A percentile compares a stretch with the other conserved stretches of the same genome.
Evolutionary conservation across 2,329 filamentous ascomycete species (phyloP).

Genomic region (Phialophora tarda): DNA sequence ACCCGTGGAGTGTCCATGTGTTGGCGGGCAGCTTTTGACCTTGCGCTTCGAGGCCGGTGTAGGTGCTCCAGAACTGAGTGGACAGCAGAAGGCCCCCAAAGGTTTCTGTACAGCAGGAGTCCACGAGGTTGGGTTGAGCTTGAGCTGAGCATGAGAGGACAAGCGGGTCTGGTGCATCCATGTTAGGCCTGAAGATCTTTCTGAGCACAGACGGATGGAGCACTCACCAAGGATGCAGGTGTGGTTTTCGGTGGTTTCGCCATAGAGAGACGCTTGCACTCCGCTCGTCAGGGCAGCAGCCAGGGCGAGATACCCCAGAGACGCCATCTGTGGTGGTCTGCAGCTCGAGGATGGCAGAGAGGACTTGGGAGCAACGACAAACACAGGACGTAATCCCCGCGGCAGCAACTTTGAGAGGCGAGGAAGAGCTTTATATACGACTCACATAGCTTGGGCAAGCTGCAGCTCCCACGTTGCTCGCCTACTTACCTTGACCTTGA

Average conservation of each 20-base stretch:
- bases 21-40: conserved; percentile 63
- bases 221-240: conserved; percentile 58
- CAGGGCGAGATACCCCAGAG: conserved; percentile 18
- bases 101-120: conserved; percentile 70
- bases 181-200: neutral
- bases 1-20: conserved; percentile 16
- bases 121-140: conserved; percentile 55
- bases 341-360: neutral
- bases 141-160: conserved; percentile 57
- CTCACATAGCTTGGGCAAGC: conserved; percentile 13
- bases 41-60: conserved; percentile 63
- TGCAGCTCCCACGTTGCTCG: conserved; percentile 10
- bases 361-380: neutral
- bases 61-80: conserved; percentile 70
- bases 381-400: neutral
- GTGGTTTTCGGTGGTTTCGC: conserved; percentile 60
- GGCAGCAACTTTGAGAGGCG: conserved; percentile 1
- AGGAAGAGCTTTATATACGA: conserved; percentile 6
- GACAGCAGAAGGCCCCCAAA: conserved; percentile 66
- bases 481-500: conserved; percentile 1
- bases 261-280: conserved; percentile 46
- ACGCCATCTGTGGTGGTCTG: conserved; percentile 14
- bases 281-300: conserved; percentile 17
- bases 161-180: conserved; percentile 22
- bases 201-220: neutral